Evolutionary conservation across 148 eudicot genomes (phyloP), one percentile per base, ranked within the genome.

Genomic region (Suaeda aralocaspica): DNA sequence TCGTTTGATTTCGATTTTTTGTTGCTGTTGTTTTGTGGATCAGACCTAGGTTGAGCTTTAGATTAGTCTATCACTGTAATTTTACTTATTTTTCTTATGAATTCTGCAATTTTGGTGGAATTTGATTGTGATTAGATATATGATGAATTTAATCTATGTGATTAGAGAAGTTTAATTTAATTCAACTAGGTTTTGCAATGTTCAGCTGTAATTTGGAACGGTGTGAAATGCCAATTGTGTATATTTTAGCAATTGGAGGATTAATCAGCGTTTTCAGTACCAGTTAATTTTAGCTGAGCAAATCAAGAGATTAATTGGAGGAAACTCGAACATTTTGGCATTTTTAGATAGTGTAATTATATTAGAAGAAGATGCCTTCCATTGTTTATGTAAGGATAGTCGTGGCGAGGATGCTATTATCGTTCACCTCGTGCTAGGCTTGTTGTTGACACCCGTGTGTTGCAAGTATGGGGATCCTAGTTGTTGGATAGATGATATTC

Each of bases 21-120:
- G 53, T 53, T 65, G 30, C 0, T 39, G 44, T 33, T 22, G 21
- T 65, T 60, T 15, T 45, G 34, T 44, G 67, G 71, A 75, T 79
- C 76, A 65, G 59, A n/a, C 29, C 10, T 68, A 60, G 60, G 46
- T 53, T 52, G 29, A n/a, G 68, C 30, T 21, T 11, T 51, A n/a
- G 63, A 34, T 50, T 25, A 48, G 1, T 39, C 5, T 49, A 19
- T n/a, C 62, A 26, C 18, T 25, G 55, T 41, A 52, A 70, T 70
- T 25, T 41, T 4, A 64, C 46, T 21, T 55, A 18, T 28, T 53
- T 58, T 34, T 26, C 33, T 24, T 51, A 24, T 51, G 15, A 10
- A 12, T 16, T 67, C 49, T 68, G 16, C 22, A n/a, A 30, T 16
- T 59, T 45, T 45, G n/a, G 58, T 29, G 46, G 16, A n/a, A 46